Conservation (phyloP, 73 alveolate species). For the Urostyla sp. region DNA sequence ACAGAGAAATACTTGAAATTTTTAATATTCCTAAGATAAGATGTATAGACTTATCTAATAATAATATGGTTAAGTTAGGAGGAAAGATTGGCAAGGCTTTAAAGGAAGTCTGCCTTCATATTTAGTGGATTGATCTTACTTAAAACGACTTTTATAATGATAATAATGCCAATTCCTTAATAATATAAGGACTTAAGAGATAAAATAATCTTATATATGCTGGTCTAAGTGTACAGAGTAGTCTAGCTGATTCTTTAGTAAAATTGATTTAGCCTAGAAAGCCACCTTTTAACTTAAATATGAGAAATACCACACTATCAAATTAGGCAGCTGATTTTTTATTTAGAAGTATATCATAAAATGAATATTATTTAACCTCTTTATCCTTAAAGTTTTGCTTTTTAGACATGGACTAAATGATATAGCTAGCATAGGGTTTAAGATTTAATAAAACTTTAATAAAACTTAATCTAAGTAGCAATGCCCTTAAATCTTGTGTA, state of each 20-base stretch:
- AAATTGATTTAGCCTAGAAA: slow-evolving; percentile 38
- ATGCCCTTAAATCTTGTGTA: slow-evolving; percentile 47
- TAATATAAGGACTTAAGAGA: slow-evolving; percentile 51
- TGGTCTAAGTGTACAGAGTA: slow-evolving; percentile 46
- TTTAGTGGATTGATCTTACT: slow-evolving; percentile 62
- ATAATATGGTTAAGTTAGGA: slow-evolving; percentile 43
- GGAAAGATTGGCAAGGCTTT: slow-evolving; percentile 61
- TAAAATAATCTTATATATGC: slow-evolving; percentile 16
- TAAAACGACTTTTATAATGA: slow-evolving; percentile 56
- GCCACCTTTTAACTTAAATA: slow-evolving; percentile 56
- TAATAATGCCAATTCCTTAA: slow-evolving; percentile 10
- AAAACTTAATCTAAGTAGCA: slow-evolving; percentile 47
- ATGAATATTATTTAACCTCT: slow-evolving; percentile 56
- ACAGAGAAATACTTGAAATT: slow-evolving; percentile 57
- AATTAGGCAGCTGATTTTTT: slow-evolving; percentile 16
- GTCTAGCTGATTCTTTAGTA: slow-evolving; percentile 35
- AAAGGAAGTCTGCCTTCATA: slow-evolving; percentile 40
- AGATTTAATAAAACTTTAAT: slow-evolving; percentile 63
- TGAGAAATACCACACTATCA: slow-evolving; percentile 55
- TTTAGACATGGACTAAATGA: slow-evolving; percentile 21
- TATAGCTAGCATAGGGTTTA: slow-evolving; percentile 31
- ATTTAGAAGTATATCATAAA: background rate
- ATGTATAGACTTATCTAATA: slow-evolving; percentile 55
- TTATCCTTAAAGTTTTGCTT: slow-evolving; percentile 40
- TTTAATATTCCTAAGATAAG: slow-evolving; percentile 37